Conservation (phyloP, 805 yeast species). For the Candida palmyrensis region DNA sequence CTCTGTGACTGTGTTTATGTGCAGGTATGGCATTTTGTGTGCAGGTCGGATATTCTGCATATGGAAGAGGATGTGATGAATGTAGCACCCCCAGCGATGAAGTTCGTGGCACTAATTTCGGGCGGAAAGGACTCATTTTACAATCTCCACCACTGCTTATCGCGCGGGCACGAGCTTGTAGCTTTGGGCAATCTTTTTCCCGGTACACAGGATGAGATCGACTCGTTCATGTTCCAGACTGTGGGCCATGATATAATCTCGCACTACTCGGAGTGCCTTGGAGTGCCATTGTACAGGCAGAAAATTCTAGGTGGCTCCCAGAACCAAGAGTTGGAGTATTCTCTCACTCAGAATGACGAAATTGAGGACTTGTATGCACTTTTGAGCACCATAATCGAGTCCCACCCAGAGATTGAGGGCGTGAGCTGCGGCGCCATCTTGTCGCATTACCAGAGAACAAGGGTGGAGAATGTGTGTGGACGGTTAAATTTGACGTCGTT, state of each 20-base stretch:
- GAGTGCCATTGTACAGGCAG: slow-evolving; percentile 73
- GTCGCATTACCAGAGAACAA: slow-evolving; percentile 89
- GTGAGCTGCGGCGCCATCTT: slow-evolving; percentile 95
- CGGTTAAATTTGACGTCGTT: slow-evolving; percentile 64
- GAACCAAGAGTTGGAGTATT: slow-evolving; percentile 65
- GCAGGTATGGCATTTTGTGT: slow-evolving; percentile 2
- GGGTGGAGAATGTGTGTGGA: slow-evolving; percentile 88
- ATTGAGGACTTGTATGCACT: slow-evolving; percentile 74
- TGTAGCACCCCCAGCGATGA: slow-evolving; percentile 47
- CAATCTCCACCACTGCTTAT: slow-evolving; percentile 80
- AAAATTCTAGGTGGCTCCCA: slow-evolving; percentile 59
- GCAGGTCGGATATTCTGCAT: too few relatives aligned
- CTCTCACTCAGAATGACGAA: slow-evolving; percentile 68
- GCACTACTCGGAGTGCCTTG: slow-evolving; percentile 62
- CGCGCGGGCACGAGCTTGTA: slow-evolving; percentile 76
- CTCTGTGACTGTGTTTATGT: slow-evolving; percentile 1
- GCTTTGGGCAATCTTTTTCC: slow-evolving; percentile 79
- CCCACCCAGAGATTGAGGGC: slow-evolving; percentile 71
- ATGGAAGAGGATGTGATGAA: background rate
- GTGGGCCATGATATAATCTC: slow-evolving; percentile 84
- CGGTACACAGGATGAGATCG: slow-evolving; percentile 57
- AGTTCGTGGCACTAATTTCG: slow-evolving; percentile 84
- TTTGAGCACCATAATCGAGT: slow-evolving; percentile 39
- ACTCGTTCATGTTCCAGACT: slow-evolving; percentile 96
- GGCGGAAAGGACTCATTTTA: slow-evolving; percentile 97